Base-by-base conservation (phyloP, 2,329 filamentous ascomycete genomes). In the Bipolaris gigantea region DNA sequence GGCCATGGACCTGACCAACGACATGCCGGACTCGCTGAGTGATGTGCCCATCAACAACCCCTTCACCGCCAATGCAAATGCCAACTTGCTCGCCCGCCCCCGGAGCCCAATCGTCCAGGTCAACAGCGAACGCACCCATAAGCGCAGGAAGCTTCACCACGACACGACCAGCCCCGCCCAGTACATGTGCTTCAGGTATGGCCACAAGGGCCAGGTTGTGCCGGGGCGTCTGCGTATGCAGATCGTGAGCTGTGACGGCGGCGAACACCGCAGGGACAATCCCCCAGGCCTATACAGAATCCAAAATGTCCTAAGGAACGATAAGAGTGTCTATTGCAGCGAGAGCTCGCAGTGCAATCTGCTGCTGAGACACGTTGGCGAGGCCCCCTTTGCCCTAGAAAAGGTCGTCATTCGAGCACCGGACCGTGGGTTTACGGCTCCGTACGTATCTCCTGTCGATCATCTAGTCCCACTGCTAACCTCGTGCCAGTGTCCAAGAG, bases 321-420 rank as follows among this genome's bases (percentile, higher is more conserved):
- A 97, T 73, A 81, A 81, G 53, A 89, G 88, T 10, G 90, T 96
- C 2, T 97, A 97, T 71, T 95, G 92, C 75, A 96, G 92, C 34
- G 90, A 93, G 71, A 87, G 85, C n/a, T 89, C 89, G 57, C 84
- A 86, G 53, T 97, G 92, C 77, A 96, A 96, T 69, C 85, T 97
- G 63, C 81, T 97, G 11, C 75, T 97, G 52, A 85, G 85, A 54
- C 93, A 97, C 71, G 86, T 89, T 61, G 91, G 89, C 40, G 86
- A 86, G 34, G 88, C 89, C 2, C 85, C 89, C 0, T 97, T 97
- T 67, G 89, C 84, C 50, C 76, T 97, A 50, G 89, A 91, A 63
- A 93, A 93, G 75, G 77, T 97, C 45, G 82, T 95, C 59, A 95
- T 97, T 74, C 92, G 90, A 72, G 91, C 90, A 9, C 93, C 93